Evolutionary conservation across 1,139 yeast genomes (phyloP), one percentile per base, ranked within the genome.

Genomic region (Cylindricascospora bacillispora): DNA sequence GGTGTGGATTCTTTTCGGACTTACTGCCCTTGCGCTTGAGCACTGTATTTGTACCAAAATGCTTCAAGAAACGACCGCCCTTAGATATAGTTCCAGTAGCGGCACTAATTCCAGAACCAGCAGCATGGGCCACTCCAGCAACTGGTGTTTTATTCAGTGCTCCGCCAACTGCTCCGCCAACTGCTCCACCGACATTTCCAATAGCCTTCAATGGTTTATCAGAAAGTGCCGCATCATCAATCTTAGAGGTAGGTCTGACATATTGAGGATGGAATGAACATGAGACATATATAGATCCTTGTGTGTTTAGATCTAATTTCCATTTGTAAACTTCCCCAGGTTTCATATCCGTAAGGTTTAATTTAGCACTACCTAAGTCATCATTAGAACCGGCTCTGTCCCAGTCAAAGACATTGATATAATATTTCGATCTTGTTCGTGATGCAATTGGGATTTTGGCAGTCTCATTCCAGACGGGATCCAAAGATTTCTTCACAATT

Each of bases 331-430:
- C 49, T 22, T 62, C 47, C 27, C 57, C 55, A 1, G 75, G 69
- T 14, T 62, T 62, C 22, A 77, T 44, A 2, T 59, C 44, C 1
- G 70, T 57, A 20, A 75, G 54, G 41, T 74, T 76, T 26, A 78
- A 40, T 4, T 42, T 43, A 2, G 67, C 67, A 24, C 54, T 42
- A 28, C 86, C 85, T 33, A 79, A 55, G 22, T 65, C 52, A 43
- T 71, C 78, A 49, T 75, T 73, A 30, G 65, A 68, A 39, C 80
- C 85, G 17, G 83, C 68, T 45, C 74, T 64, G 54, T 79, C 89
- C 89, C 89, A 79, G 53, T 79, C 92, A 45, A 58, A 70, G 10
- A 75, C 70, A 32, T 66, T 67, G 24, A 75, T 43, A 25, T 55
- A 38, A 17, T 76, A 47, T 15, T 59, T 44, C 29, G 67, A 63